These are phyloP conservation scores for Hansfordia pulvinata DNA, from an alignment of 2,329 filamentous ascomycete species.

Conservation along the genomic window DNA sequence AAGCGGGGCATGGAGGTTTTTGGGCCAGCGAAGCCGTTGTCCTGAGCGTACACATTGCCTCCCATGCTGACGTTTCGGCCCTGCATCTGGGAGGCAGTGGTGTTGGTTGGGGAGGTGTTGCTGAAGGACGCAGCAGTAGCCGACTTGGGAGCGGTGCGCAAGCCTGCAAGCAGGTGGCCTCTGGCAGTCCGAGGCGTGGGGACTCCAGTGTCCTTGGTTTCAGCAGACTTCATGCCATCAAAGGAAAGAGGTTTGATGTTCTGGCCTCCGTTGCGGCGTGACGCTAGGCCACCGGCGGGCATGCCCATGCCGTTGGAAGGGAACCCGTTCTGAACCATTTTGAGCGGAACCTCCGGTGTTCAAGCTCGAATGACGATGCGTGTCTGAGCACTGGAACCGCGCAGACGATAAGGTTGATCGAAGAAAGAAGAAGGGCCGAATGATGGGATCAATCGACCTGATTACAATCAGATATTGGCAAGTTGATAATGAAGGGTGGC, in stretches of 20 bases:
- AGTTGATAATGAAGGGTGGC: too few species aligned
- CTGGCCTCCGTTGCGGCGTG: constrained; percentile 66
- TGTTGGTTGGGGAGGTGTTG: constrained; percentile 24
- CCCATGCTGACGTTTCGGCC: constrained; percentile 9
- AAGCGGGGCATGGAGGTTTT: constrained; percentile 47
- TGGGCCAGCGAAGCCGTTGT: constrained; percentile 31
- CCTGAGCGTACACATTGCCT: too few species aligned
- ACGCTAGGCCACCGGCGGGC: constrained; percentile 70
- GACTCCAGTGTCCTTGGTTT: constrained; percentile 51
- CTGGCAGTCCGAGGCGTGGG: constrained; percentile 87
- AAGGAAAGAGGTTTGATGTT: constrained; percentile 84
- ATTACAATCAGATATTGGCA: too few species aligned
- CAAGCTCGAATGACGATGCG: constrained; percentile 33
- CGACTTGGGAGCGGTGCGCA: constrained; percentile 88
- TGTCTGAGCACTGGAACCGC: constrained; percentile 1
- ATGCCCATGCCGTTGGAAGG: constrained; percentile 60
- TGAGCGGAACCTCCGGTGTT: constrained; percentile 99
- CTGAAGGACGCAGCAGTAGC: constrained; percentile 59
- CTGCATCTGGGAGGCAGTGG: constrained; percentile 4
- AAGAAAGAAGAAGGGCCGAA: too few species aligned
- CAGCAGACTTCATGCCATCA: constrained; percentile 55
- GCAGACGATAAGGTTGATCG: constrained; percentile 3
- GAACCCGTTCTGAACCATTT: constrained; percentile 87
- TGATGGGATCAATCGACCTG: too few species aligned
- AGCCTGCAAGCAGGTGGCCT: constrained; percentile 82